Conservation (phyloP, 2,329 filamentous ascomycete genomes). For the Calycina herbarum region DNA sequence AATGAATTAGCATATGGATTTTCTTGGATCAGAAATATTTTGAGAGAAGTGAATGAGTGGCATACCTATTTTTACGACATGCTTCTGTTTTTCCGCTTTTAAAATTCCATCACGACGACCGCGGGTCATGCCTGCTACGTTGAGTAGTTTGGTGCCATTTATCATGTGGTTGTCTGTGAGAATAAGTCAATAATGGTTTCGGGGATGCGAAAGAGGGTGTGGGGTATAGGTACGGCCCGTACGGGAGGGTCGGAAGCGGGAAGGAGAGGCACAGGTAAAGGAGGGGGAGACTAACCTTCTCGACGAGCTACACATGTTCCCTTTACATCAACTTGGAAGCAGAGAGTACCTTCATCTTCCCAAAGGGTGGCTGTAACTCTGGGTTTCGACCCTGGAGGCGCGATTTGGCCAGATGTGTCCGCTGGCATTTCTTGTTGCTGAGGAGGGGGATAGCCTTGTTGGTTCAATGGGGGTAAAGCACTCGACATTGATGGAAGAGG, state of each 20-base stretch:
- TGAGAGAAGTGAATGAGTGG: no score
- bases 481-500: conserved; percentile 28
- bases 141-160: conserved; percentile 93
- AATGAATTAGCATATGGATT: no score
- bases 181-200: not conserved
- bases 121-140: conserved; percentile 95
- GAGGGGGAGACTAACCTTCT: conserved; percentile 63
- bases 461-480: conserved; percentile 13
- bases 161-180: conserved; percentile 94
- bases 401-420: conserved; percentile 85
- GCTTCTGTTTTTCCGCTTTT: conserved; percentile 93
- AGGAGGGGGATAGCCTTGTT: conserved; percentile 9
- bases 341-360: conserved; percentile 96
- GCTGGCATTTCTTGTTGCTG: conserved; percentile 21
- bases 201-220: not conserved
- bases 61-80: conserved; percentile 86
- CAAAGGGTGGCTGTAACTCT: conserved; percentile 92
- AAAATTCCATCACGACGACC: conserved; percentile 91
- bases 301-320: conserved; percentile 92
- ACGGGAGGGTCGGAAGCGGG: conserved; percentile 2
- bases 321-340: conserved; percentile 94
- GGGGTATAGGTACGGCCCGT: conserved; percentile 1
- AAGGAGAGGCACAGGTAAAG: not conserved
- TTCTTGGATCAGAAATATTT: no score
- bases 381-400: conserved; percentile 93